phyloP scores from a whole-genome alignment of 1,284 basidiomycete species.

The Phellopilus nigrolimitatus region DNA sequence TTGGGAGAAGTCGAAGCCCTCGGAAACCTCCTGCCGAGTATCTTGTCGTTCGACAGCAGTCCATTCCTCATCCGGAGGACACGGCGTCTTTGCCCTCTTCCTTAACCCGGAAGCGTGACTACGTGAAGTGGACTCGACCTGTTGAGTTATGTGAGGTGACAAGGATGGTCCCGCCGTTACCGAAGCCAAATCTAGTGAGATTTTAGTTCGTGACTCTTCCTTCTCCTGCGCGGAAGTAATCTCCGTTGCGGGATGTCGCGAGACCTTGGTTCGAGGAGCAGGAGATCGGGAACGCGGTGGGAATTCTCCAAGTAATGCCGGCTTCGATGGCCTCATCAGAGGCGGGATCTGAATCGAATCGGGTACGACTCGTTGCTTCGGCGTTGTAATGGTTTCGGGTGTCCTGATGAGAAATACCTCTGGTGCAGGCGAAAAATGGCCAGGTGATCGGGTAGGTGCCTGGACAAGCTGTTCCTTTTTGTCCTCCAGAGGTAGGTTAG shows the following conservation, averaged over 20 bases:
- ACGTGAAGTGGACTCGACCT: neutral
- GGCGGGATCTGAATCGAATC: neutral
- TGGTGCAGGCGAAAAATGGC: neutral
- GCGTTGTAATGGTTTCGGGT: neutral
- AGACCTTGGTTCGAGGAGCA: constrained; percentile 1
- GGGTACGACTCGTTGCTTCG: neutral
- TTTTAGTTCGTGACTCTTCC: neutral
- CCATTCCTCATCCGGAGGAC: neutral
- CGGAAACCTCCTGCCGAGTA: neutral
- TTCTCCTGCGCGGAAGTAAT: neutral
- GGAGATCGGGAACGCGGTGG: constrained; percentile 9
- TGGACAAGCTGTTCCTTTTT: neutral
- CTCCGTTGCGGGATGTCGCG: neutral
- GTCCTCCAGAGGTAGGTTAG: neutral
- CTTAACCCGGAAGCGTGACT: constrained; percentile 7
- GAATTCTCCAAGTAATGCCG: neutral
- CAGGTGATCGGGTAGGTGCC: neutral
- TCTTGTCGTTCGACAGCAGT: neutral
- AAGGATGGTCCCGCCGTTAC: neutral
- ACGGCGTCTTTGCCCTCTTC: neutral
- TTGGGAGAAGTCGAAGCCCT: neutral
- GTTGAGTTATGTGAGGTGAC: neutral
- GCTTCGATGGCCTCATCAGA: neutral
- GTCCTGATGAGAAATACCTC: neutral
- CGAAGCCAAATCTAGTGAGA: neutral